A percentile compares a stretch with the other conserved stretches of the same genome.
These are phyloP conservation scores for Lippia alba DNA, from an alignment of 305 asterid genomes.

Conservation along the genomic window DNA sequence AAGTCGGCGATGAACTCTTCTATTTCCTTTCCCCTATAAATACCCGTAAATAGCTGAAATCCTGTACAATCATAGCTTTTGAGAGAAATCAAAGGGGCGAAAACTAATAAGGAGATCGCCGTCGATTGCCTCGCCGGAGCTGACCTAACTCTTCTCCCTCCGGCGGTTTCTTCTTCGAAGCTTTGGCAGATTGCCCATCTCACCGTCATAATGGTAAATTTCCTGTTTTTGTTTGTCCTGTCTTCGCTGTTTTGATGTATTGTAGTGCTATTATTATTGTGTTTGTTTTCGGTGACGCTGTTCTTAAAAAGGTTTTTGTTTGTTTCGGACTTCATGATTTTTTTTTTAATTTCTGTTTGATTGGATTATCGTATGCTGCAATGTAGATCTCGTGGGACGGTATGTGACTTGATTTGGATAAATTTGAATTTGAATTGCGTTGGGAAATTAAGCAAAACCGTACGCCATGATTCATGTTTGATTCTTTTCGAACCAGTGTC, in stretches of 20 bases:
- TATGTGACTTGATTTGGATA: background rate
- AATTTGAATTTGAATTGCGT: background rate
- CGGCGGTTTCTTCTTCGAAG: slow-evolving; percentile 18
- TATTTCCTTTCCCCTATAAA: slow-evolving; percentile 9
- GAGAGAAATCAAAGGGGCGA: background rate
- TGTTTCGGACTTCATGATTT: background rate
- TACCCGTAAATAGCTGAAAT: background rate
- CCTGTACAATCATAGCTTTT: background rate
- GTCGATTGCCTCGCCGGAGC: slow-evolving; percentile 31
- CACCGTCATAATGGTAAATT: slow-evolving; percentile 39
- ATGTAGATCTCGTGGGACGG: background rate
- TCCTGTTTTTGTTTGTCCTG: background rate
- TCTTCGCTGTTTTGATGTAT: slow-evolving; percentile 6
- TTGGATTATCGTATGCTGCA: background rate
- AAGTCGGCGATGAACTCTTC: background rate
- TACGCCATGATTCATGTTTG: background rate
- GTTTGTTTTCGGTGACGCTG: too few relatives aligned
- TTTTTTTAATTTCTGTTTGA: slow-evolving; percentile 4
- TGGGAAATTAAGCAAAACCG: background rate
- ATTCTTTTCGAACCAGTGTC: background rate
- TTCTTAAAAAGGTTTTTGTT: background rate
- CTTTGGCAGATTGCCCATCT: slow-evolving; percentile 26
- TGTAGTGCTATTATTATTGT: background rate
- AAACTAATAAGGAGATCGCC: slow-evolving; percentile 24
- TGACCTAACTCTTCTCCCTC: slow-evolving; percentile 2